Conservation (phyloP, 179 eudicot species). For the Beta lomatogona region DNA sequence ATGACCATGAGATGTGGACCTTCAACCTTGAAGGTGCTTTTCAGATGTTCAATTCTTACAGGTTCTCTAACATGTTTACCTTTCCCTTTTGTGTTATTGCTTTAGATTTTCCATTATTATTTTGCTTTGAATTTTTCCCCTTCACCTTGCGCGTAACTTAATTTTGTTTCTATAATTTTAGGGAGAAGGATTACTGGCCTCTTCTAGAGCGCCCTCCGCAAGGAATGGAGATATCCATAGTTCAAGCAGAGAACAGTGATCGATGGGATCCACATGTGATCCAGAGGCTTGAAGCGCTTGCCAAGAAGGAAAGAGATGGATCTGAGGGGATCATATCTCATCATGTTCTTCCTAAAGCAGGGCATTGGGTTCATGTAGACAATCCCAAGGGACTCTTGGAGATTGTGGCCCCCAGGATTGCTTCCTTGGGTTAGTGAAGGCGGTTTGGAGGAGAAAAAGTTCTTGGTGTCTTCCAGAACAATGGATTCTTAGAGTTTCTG, state of each 20-base stretch:
- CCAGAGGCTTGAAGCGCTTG: slow-evolving; percentile 60
- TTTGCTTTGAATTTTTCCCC: neutral
- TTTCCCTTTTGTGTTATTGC: neutral
- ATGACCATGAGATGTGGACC: slow-evolving; percentile 73
- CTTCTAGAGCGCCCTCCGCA: slow-evolving; percentile 74
- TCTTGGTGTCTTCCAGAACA: neutral
- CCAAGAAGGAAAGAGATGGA: slow-evolving; percentile 39
- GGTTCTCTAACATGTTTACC: slow-evolving; percentile 35
- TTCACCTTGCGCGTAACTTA: neutral
- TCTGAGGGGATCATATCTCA: slow-evolving; percentile 65
- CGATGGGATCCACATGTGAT: slow-evolving; percentile 75
- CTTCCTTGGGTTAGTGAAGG: slow-evolving; percentile 46
- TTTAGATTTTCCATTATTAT: neutral
- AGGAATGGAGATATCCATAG: slow-evolving; percentile 67
- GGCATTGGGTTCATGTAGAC: slow-evolving; percentile 99
- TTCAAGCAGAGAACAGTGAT: slow-evolving; percentile 94
- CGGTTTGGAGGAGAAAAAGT: neutral
- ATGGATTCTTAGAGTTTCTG: neutral
- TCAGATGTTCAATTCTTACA: slow-evolving; percentile 92
- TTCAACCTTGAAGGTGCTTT: slow-evolving; percentile 91
- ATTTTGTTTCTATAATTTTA: slow-evolving; percentile 22
- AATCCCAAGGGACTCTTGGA: slow-evolving; percentile 93
- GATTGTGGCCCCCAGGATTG: slow-evolving; percentile 73
- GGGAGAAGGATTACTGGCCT: slow-evolving; percentile 83
- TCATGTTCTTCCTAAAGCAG: slow-evolving; percentile 81